phyloP scores from a whole-genome alignment of 2,329 filamentous ascomycete species.

The Apiospora rasikravindrae region DNA sequence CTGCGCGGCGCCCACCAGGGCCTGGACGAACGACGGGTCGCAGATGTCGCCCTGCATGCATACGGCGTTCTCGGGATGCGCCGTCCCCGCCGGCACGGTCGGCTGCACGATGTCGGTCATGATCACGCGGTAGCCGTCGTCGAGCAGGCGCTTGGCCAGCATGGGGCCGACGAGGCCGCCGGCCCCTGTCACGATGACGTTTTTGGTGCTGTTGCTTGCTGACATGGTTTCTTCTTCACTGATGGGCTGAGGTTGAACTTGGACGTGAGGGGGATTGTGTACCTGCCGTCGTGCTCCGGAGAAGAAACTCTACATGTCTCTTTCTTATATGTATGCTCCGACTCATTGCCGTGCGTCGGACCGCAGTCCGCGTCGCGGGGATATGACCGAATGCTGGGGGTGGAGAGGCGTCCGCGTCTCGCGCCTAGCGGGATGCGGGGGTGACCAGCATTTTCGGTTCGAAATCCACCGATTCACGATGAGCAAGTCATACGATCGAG shows the following conservation, averaged over 20 bases:
- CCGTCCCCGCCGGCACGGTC: slow-evolving; percentile 52
- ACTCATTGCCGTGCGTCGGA: slow-evolving; percentile 4
- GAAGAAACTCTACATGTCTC: not conserved
- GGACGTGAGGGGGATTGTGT: not conserved
- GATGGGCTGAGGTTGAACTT: not conserved
- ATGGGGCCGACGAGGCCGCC: slow-evolving; percentile 42
- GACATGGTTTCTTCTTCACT: not conserved
- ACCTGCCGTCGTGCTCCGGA: no score
- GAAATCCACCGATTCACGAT: not conserved
- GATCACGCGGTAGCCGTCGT: slow-evolving; percentile 44
- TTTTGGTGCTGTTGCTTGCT: slow-evolving; percentile 30
- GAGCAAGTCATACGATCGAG: not conserved
- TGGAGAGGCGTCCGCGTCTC: slow-evolving; percentile 8
- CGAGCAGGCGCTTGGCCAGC: slow-evolving; percentile 47
- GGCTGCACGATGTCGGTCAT: slow-evolving; percentile 62
- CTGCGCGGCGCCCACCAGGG: slow-evolving; percentile 47
- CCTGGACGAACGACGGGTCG: slow-evolving; percentile 35
- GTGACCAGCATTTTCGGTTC: slow-evolving; percentile 11
- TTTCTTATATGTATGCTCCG: not conserved
- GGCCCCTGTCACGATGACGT: slow-evolving; percentile 42
- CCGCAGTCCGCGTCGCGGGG: slow-evolving; percentile 8
- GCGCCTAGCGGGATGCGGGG: slow-evolving; percentile 14
- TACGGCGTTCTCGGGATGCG: slow-evolving; percentile 55
- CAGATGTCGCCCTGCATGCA: slow-evolving; percentile 56
- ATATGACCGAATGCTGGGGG: slow-evolving; percentile 1